A percentile compares a stretch with the other conserved stretches of the same genome.
Evolutionary conservation across 129 eudicot species (phyloP).

Genomic region (Saussurea involucrata): DNA sequence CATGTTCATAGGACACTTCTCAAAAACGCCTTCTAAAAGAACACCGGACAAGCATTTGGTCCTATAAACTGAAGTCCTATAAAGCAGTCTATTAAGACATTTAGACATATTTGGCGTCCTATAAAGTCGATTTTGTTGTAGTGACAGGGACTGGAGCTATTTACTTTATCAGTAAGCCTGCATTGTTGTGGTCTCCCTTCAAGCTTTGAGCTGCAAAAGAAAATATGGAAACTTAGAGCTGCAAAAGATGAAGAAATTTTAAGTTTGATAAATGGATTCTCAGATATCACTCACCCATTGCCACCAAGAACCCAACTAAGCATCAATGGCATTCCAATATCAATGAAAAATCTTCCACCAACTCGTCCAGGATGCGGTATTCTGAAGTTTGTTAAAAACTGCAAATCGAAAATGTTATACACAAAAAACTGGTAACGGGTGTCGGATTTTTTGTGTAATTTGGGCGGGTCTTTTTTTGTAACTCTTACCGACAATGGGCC

Average conservation of each 20-base stretch:
- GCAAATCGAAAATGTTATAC: constrained; percentile 24
- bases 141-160: not conserved
- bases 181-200: constrained; percentile 84
- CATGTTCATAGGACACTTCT: not conserved
- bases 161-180: constrained; percentile 88
- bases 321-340: constrained; percentile 92
- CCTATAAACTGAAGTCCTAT: too few species aligned
- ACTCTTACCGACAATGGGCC: constrained; percentile 91
- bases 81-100: too few species aligned
- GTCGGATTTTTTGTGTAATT: constrained; percentile 1
- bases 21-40: not conserved
- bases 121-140: not conserved
- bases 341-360: constrained; percentile 85
- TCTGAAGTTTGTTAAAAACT: constrained; percentile 85
- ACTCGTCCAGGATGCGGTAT: constrained; percentile 99
- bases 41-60: too few species aligned
- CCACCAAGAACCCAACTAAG: constrained; percentile 98
- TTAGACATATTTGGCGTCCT: not conserved
- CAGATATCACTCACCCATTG: constrained; percentile 68
- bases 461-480: constrained; percentile 2
- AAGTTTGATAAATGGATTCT: not conserved
- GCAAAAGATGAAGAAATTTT: not conserved
- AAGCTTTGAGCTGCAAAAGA: constrained; percentile 68
- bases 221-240: not conserved
- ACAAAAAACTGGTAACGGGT: not conserved